phyloP scores from a whole-genome alignment of 441 rosid species.

The Brassica balearica region DNA sequence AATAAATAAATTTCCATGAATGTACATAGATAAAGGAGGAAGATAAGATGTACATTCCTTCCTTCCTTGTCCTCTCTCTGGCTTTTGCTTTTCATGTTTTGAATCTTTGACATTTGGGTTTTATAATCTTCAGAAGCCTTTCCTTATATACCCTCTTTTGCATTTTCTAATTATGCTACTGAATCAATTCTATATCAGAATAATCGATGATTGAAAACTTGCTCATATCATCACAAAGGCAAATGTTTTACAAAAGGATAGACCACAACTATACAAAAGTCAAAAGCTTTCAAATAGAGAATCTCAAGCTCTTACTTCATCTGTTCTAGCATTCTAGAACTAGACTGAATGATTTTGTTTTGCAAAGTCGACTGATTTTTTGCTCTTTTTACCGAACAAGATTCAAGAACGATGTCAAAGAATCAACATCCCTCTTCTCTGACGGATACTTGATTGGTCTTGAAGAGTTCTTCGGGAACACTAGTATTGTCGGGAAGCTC shows the following conservation, averaged over 20 bases:
- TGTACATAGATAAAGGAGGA: slow-evolving; percentile 40
- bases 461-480: slow-evolving; percentile 80
- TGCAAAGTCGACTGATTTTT: slow-evolving; percentile 25
- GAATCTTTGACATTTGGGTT: slow-evolving; percentile 26
- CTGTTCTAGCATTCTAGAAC: slow-evolving; percentile 46
- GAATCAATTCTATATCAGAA: not conserved
- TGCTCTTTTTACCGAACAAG: slow-evolving; percentile 50
- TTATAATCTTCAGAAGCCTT: not conserved
- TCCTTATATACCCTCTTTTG: not conserved
- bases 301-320: slow-evolving; percentile 16
- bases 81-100: slow-evolving; percentile 26
- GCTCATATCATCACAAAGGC: slow-evolving; percentile 12
- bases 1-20: slow-evolving; percentile 12
- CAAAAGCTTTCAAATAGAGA: not conserved
- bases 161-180: not conserved
- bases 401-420: slow-evolving; percentile 80
- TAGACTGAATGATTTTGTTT: slow-evolving; percentile 8
- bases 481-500: slow-evolving; percentile 87
- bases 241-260: not conserved
- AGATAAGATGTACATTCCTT: slow-evolving; percentile 38
- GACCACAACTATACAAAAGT: not conserved
- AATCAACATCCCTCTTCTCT: slow-evolving; percentile 88
- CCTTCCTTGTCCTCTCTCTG: slow-evolving; percentile 28
- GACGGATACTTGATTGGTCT: slow-evolving; percentile 84
- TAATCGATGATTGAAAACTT: not conserved